Conservation (phyloP, 805 yeast species). For the Grigorovia jiainica region DNA sequence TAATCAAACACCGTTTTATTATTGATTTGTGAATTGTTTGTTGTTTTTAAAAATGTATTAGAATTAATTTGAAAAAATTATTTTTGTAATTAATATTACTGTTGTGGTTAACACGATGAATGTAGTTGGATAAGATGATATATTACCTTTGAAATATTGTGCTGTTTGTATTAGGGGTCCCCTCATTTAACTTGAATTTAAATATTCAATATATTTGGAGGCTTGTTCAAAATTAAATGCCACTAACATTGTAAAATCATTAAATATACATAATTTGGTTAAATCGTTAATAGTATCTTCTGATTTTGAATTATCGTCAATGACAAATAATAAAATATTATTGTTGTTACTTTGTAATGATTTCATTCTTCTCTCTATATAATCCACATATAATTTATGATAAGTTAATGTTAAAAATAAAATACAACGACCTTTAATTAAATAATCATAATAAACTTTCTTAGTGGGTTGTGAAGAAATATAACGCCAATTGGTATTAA, state of each 20-base stretch:
- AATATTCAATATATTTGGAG: conserved; percentile 34
- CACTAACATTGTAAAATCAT: conserved; percentile 33
- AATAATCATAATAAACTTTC: conserved; percentile 50
- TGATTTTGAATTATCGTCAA: conserved; percentile 35
- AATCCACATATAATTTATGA: conserved; percentile 70
- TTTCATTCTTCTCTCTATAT: conserved; percentile 49
- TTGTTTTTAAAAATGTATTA: too few species aligned
- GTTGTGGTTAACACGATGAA: too few species aligned
- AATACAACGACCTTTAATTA: conserved; percentile 47
- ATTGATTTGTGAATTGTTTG: background rate
- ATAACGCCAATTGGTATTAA: conserved; percentile 46
- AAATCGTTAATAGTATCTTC: conserved; percentile 36
- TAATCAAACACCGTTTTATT: too few species aligned
- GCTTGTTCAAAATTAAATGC: conserved; percentile 46
- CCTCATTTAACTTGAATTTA: conserved; percentile 11
- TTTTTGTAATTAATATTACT: too few species aligned
- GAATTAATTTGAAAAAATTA: too few species aligned
- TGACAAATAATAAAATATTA: conserved; percentile 50
- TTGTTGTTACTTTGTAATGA: conserved; percentile 33
- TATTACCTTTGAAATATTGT: too few species aligned
- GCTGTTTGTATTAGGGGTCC: too few species aligned
- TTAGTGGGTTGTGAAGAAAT: conserved; percentile 27
- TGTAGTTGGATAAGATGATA: too few species aligned
- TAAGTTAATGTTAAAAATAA: conserved; percentile 60
- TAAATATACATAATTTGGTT: conserved; percentile 32